phyloP scores from a whole-genome alignment of 176 grass and related monocot genomes.

The Ampelocalamus luodianensis region DNA sequence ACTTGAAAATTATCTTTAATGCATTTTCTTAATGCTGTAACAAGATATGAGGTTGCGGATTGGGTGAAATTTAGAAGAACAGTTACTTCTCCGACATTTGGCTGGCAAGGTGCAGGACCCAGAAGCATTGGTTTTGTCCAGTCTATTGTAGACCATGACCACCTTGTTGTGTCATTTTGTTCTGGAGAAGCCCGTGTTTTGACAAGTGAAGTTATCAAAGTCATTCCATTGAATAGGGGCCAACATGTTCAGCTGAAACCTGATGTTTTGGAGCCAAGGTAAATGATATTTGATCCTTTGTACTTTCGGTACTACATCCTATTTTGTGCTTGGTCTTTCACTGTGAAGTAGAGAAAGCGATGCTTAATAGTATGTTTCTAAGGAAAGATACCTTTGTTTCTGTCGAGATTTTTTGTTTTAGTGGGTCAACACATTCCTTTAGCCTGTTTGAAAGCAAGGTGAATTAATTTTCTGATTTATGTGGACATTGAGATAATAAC shows the following conservation, averaged over 20 bases:
- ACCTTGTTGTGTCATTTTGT: slow-evolving; percentile 94
- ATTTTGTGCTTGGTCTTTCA: slow-evolving; percentile 13
- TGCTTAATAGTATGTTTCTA: neutral
- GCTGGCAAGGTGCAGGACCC: slow-evolving; percentile 89
- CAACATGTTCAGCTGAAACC: slow-evolving; percentile 96
- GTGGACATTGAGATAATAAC: too few relatives aligned
- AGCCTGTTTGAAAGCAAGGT: too few relatives aligned
- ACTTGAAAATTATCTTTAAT: slow-evolving; percentile 39
- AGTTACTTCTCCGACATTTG: slow-evolving; percentile 70
- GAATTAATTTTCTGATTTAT: too few relatives aligned
- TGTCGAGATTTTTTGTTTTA: too few relatives aligned
- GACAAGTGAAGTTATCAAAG: slow-evolving; percentile 88
- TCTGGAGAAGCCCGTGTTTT: slow-evolving; percentile 91
- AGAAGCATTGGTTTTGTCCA: slow-evolving; percentile 98
- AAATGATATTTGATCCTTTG: slow-evolving; percentile 38
- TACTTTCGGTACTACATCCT: slow-evolving; percentile 9
- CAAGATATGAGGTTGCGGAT: slow-evolving; percentile 83
- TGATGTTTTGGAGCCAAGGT: slow-evolving; percentile 87
- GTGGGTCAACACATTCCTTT: too few relatives aligned
- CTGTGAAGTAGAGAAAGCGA: slow-evolving; percentile 39
- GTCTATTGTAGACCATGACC: slow-evolving; percentile 66
- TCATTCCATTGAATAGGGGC: slow-evolving; percentile 96
- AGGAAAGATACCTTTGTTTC: neutral
- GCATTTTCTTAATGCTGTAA: slow-evolving; percentile 47
- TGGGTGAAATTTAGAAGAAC: slow-evolving; percentile 98